phyloP scores from a whole-genome alignment of 768 basidiomycete genomes.

The Agrocybe praecox region DNA sequence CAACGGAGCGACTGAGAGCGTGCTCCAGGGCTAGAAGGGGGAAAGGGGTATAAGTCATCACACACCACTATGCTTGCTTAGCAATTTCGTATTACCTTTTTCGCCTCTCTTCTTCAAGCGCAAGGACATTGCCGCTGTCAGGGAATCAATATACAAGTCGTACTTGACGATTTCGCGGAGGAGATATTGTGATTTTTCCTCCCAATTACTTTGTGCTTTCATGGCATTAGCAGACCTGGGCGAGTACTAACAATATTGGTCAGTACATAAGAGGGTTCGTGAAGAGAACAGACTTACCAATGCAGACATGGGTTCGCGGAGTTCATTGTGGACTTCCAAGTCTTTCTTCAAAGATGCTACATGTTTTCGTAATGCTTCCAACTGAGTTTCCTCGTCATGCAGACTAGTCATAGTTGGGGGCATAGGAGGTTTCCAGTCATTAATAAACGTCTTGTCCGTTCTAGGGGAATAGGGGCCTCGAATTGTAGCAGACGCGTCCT shows the following conservation, averaged over 20 bases:
- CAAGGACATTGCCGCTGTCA: conserved; percentile 80
- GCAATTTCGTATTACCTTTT: conserved; percentile 47
- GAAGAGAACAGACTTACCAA: conserved; percentile 50
- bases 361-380: conserved; percentile 88
- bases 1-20: conserved; percentile 23
- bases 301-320: conserved; percentile 79
- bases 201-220: conserved; percentile 91
- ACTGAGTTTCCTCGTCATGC: conserved; percentile 91
- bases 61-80: too few species aligned
- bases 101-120: conserved; percentile 91
- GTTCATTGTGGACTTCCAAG: conserved; percentile 78
- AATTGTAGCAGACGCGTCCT: conserved; percentile 66
- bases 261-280: conserved; percentile 4
- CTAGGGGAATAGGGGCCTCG: conserved; percentile 72
- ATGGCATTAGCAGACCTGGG: conserved; percentile 70
- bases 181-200: conserved; percentile 87
- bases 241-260: conserved; percentile 61
- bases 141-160: conserved; percentile 90
- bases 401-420: conserved; percentile 81
- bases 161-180: conserved; percentile 95
- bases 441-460: conserved; percentile 75
- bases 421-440: conserved; percentile 93
- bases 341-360: conserved; percentile 76
- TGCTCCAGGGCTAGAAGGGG: conserved; percentile 24
- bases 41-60: conserved; percentile 2